phyloP scores from a whole-genome alignment of 192 early-diverging fungal genomes.

The Obelidium mucronatum region DNA sequence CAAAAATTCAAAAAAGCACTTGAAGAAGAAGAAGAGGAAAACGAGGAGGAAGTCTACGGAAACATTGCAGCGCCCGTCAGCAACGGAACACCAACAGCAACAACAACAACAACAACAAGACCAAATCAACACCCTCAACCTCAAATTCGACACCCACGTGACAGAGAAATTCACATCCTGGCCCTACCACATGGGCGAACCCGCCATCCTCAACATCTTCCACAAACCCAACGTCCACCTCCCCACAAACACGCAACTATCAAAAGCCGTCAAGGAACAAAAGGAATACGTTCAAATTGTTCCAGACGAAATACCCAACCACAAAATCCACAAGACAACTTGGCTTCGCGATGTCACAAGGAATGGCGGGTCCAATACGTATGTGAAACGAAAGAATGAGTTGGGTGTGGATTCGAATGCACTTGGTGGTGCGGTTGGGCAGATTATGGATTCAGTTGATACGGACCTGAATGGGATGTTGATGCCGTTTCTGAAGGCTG shows the following conservation, averaged over 20 bases:
- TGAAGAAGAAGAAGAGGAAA: slow-evolving; percentile 23
- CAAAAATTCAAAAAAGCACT: slow-evolving; percentile 16
- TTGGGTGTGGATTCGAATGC: background rate
- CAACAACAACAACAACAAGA: background rate
- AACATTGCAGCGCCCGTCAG: too few relatives aligned
- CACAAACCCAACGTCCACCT: background rate
- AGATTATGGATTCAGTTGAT: background rate
- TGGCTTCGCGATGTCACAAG: slow-evolving; percentile 37
- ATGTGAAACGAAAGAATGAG: background rate
- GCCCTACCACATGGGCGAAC: slow-evolving; percentile 11
- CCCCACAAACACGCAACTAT: slow-evolving; percentile 1
- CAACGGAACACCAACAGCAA: too few relatives aligned
- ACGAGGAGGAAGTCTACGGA: background rate
- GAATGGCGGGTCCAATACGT: background rate
- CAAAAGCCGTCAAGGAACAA: background rate
- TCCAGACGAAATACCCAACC: background rate
- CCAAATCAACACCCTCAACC: slow-evolving; percentile 1
- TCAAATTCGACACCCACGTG: slow-evolving; percentile 43
- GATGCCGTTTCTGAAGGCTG: background rate
- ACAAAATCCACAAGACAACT: slow-evolving; percentile 36
- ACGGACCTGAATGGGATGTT: background rate
- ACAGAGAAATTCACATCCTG: slow-evolving; percentile 19
- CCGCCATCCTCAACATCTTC: slow-evolving; percentile 29
- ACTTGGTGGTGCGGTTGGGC: background rate
- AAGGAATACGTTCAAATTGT: background rate